A percentile compares a stretch with the other conserved stretches of the same genome.
Evolutionary conservation across 495 filamentous ascomycete species (phyloP).

Genomic region (Podospora pseudopauciseta): DNA sequence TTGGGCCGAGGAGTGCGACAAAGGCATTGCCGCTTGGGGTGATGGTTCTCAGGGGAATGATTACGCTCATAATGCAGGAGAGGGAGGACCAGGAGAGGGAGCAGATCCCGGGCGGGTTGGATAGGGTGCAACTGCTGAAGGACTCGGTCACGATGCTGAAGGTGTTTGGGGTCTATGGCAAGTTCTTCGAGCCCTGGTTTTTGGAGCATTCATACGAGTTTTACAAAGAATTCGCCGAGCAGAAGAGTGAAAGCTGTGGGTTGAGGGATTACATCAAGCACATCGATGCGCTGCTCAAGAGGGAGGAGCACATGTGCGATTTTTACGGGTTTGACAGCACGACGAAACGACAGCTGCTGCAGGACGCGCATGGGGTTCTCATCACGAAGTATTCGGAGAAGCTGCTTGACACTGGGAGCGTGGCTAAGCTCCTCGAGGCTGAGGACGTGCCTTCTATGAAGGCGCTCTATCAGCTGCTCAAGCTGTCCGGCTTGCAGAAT

Average conservation of each 20-base stretch:
- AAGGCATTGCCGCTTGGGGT: constrained; percentile 44
- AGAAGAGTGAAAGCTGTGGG: constrained; percentile 50
- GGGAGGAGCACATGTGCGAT: constrained; percentile 70
- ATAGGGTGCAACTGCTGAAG: constrained; percentile 57
- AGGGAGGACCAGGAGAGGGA: constrained; percentile 48
- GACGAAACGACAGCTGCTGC: constrained; percentile 71
- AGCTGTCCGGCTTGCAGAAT: constrained; percentile 57
- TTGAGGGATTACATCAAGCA: constrained; percentile 69
- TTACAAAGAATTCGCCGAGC: constrained; percentile 61
- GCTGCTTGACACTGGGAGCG: constrained; percentile 57
- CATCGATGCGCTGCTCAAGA: constrained; percentile 60
- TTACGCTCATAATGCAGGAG: constrained; percentile 69
- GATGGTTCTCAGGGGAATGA: constrained; percentile 65
- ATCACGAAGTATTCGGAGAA: constrained; percentile 58
- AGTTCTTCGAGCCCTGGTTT: constrained; percentile 73
- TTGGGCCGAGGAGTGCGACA: constrained; percentile 28
- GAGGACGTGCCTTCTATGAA: constrained; percentile 63
- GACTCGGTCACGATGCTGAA: constrained; percentile 77
- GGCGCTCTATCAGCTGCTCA: constrained; percentile 74
- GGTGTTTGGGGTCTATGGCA: constrained; percentile 71
- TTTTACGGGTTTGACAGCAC: constrained; percentile 73
- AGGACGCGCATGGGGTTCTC: constrained; percentile 63
- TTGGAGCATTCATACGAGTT: constrained; percentile 62
- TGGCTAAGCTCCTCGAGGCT: constrained; percentile 64
- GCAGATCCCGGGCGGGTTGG: constrained; percentile 2